Evolutionary conservation across 345 rosid species (phyloP).

Genomic region (Moricandia moricandioides): DNA sequence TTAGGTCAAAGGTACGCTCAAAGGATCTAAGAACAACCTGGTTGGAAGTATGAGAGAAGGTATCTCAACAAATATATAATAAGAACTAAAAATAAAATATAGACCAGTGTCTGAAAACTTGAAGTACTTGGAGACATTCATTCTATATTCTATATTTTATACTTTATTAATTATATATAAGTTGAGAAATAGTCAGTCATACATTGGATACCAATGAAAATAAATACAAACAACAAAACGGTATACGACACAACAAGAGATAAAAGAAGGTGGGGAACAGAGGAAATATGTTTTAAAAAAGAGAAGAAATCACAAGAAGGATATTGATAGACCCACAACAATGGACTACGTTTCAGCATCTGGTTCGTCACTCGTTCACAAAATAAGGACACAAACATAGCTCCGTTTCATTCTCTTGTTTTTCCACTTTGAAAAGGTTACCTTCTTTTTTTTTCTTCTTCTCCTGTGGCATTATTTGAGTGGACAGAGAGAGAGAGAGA

Average conservation of each 20-base stretch:
- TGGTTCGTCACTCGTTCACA: conserved; percentile 31
- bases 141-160: not conserved
- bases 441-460: conserved; percentile 39
- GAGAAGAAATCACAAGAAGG: no score
- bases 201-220: not conserved
- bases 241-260: conserved; percentile 39
- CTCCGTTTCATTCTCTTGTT: conserved; percentile 43
- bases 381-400: conserved; percentile 53
- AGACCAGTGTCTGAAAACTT: not conserved
- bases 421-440: conserved; percentile 51
- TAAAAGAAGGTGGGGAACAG: conserved; percentile 42
- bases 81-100: not conserved
- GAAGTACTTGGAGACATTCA: not conserved
- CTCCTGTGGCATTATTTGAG: conserved; percentile 58
- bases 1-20: no score
- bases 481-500: conserved; percentile 28
- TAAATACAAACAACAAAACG: conserved; percentile 51
- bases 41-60: not conserved
- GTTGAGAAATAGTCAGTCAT: no score
- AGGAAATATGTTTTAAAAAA: no score
- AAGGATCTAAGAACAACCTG: not conserved
- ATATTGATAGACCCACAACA: no score
- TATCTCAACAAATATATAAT: not conserved
- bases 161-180: no score
- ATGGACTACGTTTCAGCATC: not conserved